A percentile compares a stretch with the other conserved stretches of the same genome.
These are phyloP conservation scores for Penicillium concentricum DNA, from an alignment of 2,329 filamentous ascomycete species.

Conservation along the genomic window DNA sequence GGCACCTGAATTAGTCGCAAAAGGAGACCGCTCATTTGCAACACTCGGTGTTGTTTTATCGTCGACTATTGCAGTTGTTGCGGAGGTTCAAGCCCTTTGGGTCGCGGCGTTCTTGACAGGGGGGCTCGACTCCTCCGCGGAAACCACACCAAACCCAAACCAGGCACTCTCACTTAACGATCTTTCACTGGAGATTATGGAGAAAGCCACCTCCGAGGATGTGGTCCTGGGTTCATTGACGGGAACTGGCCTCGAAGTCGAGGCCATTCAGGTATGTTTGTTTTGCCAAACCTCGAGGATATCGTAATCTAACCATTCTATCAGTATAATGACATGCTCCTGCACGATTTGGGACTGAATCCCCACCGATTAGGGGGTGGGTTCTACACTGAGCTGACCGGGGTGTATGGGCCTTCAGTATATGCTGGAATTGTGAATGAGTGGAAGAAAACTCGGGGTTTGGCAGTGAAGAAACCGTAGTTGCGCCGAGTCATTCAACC, in stretches of 20 bases:
- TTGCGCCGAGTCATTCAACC: background rate
- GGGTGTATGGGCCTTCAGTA: conserved; percentile 22
- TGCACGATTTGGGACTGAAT: conserved; percentile 26
- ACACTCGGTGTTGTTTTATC: conserved; percentile 18
- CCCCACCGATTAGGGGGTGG: conserved; percentile 23
- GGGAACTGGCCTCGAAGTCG: conserved; percentile 19
- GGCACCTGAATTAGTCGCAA: conserved; percentile 18
- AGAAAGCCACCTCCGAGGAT: conserved; percentile 21
- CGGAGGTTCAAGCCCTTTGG: conserved; percentile 28
- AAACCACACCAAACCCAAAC: background rate
- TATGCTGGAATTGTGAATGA: conserved; percentile 29
- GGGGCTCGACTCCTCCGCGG: conserved; percentile 10
- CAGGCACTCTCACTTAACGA: background rate
- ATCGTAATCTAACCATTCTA: background rate
- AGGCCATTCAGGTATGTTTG: conserved; percentile 21
- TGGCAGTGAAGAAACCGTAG: background rate
- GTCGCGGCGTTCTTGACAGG: conserved; percentile 23
- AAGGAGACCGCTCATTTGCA: conserved; percentile 25
- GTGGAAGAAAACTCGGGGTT: conserved; percentile 11
- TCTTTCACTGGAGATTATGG: conserved; percentile 8
- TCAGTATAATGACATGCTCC: conserved; percentile 27
- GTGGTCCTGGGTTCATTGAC: conserved; percentile 22
- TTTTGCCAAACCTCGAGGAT: background rate
- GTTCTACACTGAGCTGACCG: conserved; percentile 19
- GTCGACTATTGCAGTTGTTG: conserved; percentile 22